These are phyloP conservation scores for Colletotrichum higginsianum DNA, from an alignment of 2,329 filamentous ascomycete species.

Conservation along the genomic window DNA sequence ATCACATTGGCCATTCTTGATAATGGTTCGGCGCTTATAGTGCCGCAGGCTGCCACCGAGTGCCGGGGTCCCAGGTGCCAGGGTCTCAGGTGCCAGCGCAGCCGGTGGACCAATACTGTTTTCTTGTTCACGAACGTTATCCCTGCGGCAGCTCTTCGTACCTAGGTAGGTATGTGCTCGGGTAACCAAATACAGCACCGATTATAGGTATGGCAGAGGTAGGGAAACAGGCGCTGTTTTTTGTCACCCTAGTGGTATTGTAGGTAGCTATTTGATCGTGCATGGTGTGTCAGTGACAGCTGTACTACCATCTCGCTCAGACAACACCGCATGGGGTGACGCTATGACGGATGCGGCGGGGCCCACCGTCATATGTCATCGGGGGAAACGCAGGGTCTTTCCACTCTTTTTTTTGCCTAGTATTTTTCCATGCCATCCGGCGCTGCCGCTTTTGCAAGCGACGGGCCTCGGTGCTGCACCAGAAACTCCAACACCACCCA, in stretches of 20 bases:
- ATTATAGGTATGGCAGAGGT: too few relatives aligned
- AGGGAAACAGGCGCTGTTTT: too few relatives aligned
- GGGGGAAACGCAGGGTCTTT: conserved; percentile 41
- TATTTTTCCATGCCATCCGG: conserved; percentile 30
- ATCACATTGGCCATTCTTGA: conserved; percentile 1
- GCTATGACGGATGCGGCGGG: conserved; percentile 33
- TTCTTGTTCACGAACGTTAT: too few relatives aligned
- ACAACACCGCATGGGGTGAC: conserved; percentile 8
- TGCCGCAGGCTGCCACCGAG: conserved; percentile 23
- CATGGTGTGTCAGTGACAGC: not conserved
- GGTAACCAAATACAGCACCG: too few relatives aligned
- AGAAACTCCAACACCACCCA: not conserved
- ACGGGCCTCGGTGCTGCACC: conserved; percentile 10
- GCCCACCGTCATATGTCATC: conserved; percentile 37
- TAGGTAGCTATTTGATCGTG: too few relatives aligned
- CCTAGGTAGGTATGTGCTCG: too few relatives aligned
- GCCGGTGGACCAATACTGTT: conserved; percentile 22
- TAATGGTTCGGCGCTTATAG: conserved; percentile 12
- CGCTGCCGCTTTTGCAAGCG: conserved; percentile 35
- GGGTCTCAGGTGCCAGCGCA: conserved; percentile 10
- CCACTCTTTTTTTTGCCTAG: conserved; percentile 24
- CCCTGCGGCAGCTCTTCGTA: not conserved
- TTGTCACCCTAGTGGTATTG: too few relatives aligned
- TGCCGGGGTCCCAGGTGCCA: conserved; percentile 20
- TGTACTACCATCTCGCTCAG: conserved; percentile 1